Evolutionary conservation across 768 basidiomycete species (phyloP), one percentile per base, ranked within the genome.

Genomic region (Kwoniella bestiolae): DNA sequence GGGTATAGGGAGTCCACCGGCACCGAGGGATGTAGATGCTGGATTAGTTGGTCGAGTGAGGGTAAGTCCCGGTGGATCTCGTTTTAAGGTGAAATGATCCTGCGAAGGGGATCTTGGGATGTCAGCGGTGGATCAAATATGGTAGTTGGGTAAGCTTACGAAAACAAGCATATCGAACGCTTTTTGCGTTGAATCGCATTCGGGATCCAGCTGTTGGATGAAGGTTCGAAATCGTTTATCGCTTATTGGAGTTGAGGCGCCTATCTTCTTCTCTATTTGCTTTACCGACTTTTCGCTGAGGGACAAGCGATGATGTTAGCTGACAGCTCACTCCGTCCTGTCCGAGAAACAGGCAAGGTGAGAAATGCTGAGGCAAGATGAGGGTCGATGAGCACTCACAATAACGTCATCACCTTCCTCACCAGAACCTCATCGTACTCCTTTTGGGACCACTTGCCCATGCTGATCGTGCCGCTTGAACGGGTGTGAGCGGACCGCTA

Each of bases 361-460:
- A 14, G 26, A 29, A 31, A 41, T 35, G 18, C 35, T 47, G 25
- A 47, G 28, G 60, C 25, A 7, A 32, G 47, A 25, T 31, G 8
- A 23, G 14, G n/a, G 14, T 4, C 6, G 51, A 34, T 8, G n/a
- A 18, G 5, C 5, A 71, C 74, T 65, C 50, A 76, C 74, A 65
- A 71, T 3, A 76, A 56, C 25, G 31, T 3, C 28, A 60, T 65
- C 29, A 76, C 31, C 35, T 76, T 76, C 12, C n/a, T 12, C 26
- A 60, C 44, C 32, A 70, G 35, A 3, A 69, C 57, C 4, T 67
- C 58, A 34, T 73, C 71, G 52, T 65, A 73, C 44, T 76, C 65
- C 12, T 45, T 29, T 29, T 69, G 34, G 5, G 66, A 47, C 71
- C 71, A 73, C 44, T 67, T 63, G 21, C 74, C 74, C 74, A 76